Evolutionary conservation across 2,329 filamentous ascomycete genomes (phyloP).

Genomic region (Blastomyces percursus): DNA sequence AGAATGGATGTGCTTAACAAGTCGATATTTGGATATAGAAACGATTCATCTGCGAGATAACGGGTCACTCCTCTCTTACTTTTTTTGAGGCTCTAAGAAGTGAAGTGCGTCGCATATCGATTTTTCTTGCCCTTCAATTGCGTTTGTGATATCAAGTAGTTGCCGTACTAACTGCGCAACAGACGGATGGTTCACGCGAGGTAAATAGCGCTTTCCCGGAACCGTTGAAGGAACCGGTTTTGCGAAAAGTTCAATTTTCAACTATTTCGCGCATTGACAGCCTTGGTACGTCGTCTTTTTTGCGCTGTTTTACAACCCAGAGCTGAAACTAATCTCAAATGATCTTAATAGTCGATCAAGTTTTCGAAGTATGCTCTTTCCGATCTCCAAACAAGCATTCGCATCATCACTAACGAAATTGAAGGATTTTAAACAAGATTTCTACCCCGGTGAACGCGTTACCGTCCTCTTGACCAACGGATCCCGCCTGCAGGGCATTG

Average conservation of each 20-base stretch:
- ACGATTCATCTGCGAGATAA: constrained; percentile 91
- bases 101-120: constrained; percentile 53
- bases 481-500: constrained; percentile 59
- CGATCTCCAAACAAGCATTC: not conserved
- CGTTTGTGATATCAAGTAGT: constrained; percentile 7
- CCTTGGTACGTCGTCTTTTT: constrained; percentile 40
- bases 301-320: not conserved
- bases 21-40: constrained; percentile 40
- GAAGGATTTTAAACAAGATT: constrained; percentile 71
- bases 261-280: constrained; percentile 82
- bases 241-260: constrained; percentile 85
- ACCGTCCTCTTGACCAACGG: constrained; percentile 59
- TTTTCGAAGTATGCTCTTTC: constrained; percentile 35
- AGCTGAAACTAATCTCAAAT: not conserved
- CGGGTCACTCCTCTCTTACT: constrained; percentile 77
- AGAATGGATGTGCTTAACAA: not conserved
- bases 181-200: constrained; percentile 72
- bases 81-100: constrained; percentile 90
- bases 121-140: not conserved
- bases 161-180: constrained; percentile 19
- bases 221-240: constrained; percentile 75
- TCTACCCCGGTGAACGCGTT: constrained; percentile 79
- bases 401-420: constrained; percentile 15
- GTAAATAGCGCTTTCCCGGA: constrained; percentile 90
- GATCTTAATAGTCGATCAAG: constrained; percentile 35